Evolutionary conservation across 306 rosid genomes (phyloP).

Genomic region (Sindora glabra): DNA sequence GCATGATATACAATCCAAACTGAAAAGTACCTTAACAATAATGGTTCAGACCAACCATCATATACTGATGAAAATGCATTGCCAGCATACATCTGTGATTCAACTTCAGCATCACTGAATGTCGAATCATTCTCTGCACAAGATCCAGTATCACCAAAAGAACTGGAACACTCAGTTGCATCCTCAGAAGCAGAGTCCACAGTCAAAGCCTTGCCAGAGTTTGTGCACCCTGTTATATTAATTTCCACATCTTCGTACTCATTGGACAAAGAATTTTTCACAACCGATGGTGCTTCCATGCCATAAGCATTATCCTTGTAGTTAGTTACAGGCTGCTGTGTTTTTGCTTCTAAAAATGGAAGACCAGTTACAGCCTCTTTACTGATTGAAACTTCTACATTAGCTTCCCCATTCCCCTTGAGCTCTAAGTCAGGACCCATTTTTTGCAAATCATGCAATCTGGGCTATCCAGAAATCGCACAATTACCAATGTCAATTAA

Average conservation of each 20-base stretch:
- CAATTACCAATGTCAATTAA: neutral
- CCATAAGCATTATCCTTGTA: slow-evolving; percentile 16
- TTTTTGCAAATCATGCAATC: slow-evolving; percentile 18
- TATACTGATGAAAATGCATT: slow-evolving; percentile 19
- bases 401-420: slow-evolving; percentile 25
- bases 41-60: slow-evolving; percentile 27
- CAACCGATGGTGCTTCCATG: slow-evolving; percentile 12
- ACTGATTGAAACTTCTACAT: slow-evolving; percentile 19
- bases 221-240: slow-evolving; percentile 30
- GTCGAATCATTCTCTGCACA: slow-evolving; percentile 27
- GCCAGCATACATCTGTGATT: slow-evolving; percentile 24
- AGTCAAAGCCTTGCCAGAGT: slow-evolving; percentile 15
- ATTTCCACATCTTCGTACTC: slow-evolving; percentile 43
- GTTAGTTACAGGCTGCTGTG: slow-evolving; percentile 28
- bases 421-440: slow-evolving; percentile 50
- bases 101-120: slow-evolving; percentile 52
- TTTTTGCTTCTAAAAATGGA: slow-evolving; percentile 8
- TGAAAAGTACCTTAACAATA: slow-evolving; percentile 39
- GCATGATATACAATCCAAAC: neutral
- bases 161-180: slow-evolving; percentile 56
- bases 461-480: slow-evolving; percentile 15
- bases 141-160: slow-evolving; percentile 60
- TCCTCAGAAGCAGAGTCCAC: slow-evolving; percentile 27
- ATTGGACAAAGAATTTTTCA: slow-evolving; percentile 12
- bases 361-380: slow-evolving; percentile 27